Conservation (phyloP, 2,329 filamentous ascomycete genomes). For the Fusarium fracticaudum region DNA sequence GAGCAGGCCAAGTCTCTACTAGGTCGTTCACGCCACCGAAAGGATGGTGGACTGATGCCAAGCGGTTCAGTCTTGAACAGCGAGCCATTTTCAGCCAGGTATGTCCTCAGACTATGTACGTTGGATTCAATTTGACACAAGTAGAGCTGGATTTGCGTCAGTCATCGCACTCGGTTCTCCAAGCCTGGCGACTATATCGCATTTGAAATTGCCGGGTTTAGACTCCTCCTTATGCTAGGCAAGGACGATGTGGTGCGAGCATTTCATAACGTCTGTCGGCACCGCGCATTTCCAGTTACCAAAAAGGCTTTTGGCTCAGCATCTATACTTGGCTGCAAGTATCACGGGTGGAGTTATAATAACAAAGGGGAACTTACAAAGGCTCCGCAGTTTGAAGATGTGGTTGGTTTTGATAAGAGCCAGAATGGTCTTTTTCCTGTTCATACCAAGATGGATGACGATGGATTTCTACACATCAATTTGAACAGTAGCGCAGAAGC, state of each 20-base stretch:
- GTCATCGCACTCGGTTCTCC: not conserved
- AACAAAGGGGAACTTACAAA: not conserved
- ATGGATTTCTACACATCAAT: not conserved
- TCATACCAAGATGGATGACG: not conserved
- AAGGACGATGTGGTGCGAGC: not conserved
- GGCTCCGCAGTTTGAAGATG: not conserved
- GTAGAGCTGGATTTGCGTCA: not conserved
- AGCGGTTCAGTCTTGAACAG: not conserved
- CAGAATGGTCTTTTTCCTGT: not conserved
- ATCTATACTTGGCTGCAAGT: not conserved
- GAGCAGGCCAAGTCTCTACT: not conserved
- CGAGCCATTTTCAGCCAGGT: not conserved
- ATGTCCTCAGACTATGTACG: rapidly evolving
- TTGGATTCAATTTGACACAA: rapidly evolving
- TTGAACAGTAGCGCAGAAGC: not conserved
- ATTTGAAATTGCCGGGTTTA: not conserved
- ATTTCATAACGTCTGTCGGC: not conserved
- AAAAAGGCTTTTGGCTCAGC: not conserved
- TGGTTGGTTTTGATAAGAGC: not conserved
- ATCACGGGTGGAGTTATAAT: not conserved
- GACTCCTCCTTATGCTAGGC: not conserved
- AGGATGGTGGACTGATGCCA: not conserved
- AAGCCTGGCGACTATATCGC: not conserved
- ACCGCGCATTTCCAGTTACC: not conserved
- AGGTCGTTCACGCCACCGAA: not conserved